Conservation (phyloP, 2,329 filamentous ascomycete species). For the Colletotrichum destructivum region DNA sequence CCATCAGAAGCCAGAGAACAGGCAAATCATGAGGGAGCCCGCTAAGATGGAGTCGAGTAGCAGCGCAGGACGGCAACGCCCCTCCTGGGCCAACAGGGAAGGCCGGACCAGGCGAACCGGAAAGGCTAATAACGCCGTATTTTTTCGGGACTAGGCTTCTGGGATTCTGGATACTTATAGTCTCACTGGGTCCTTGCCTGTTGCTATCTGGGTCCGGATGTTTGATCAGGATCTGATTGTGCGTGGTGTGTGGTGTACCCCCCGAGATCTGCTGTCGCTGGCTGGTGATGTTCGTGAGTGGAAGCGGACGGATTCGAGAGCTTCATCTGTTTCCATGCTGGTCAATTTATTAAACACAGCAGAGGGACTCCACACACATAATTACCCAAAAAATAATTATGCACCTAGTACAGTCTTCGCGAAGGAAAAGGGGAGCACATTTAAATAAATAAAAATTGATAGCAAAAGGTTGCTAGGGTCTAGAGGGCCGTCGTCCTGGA, state of each 20-base stretch:
- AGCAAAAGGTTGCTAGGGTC: not conserved
- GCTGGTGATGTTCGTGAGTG: not conserved
- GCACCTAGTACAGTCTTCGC: not conserved
- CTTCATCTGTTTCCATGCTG: not conserved
- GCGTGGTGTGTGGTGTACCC: not conserved
- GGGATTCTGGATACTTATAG: not conserved
- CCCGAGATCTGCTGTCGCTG: not conserved
- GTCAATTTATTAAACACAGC: not conserved
- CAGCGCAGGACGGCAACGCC: constrained; percentile 18
- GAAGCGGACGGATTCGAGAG: not conserved
- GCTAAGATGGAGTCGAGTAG: constrained; percentile 32
- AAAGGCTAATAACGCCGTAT: constrained; percentile 39
- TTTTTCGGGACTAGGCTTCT: constrained; percentile 21
- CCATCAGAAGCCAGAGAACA: constrained; percentile 21
- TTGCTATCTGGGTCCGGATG: constrained; percentile 17
- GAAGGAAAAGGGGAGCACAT: not conserved
- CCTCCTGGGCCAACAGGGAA: constrained; percentile 25
- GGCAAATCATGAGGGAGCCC: constrained; percentile 30
- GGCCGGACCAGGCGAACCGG: constrained; percentile 30
- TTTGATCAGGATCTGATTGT: constrained; percentile 14
- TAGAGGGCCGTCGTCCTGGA: not conserved
- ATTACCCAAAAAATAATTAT: constrained; percentile 1
- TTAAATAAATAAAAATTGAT: too few species aligned
- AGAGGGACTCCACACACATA: not conserved
- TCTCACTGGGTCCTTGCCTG: constrained; percentile 26